A percentile compares a stretch with the other conserved stretches of the same genome.
Conservation (phyloP, 495 filamentous ascomycete species). For the Lasiosphaeria hispida region DNA sequence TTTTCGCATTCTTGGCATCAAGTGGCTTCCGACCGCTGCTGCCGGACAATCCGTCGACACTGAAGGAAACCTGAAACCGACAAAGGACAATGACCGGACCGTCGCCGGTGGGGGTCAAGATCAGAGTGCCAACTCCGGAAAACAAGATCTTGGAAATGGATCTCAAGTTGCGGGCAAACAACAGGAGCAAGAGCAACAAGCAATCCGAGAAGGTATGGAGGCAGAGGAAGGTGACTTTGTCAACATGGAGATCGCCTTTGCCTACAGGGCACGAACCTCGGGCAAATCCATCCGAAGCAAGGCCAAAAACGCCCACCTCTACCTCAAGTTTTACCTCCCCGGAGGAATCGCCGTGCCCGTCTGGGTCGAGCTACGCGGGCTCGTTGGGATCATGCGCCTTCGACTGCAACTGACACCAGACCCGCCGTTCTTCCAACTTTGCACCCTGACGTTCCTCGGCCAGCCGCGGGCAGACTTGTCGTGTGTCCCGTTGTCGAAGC, state of each 20-base stretch:
- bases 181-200: conserved; percentile 42
- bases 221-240: conserved; percentile 72
- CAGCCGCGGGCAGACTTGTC: conserved; percentile 69
- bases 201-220: conserved; percentile 63
- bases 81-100: conserved; percentile 47
- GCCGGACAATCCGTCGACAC: conserved; percentile 55
- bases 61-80: conserved; percentile 47
- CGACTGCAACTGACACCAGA: conserved; percentile 68
- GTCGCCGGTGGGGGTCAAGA: conserved; percentile 42
- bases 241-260: conserved; percentile 67
- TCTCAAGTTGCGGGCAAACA: conserved; percentile 33
- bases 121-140: conserved; percentile 14
- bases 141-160: conserved; percentile 28
- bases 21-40: conserved; percentile 65
- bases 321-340: conserved; percentile 65
- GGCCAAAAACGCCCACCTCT: conserved; percentile 66
- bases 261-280: conserved; percentile 60
- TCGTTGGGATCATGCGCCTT: conserved; percentile 62
- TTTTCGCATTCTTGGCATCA: conserved; percentile 60
- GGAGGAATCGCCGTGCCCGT: conserved; percentile 59
- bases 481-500: conserved; percentile 64
- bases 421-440: conserved; percentile 68
- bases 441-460: conserved; percentile 71
- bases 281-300: conserved; percentile 57
- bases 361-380: conserved; percentile 68